Percentiles rank a stretch among this genome's conserved stretches.
phyloP scores from a whole-genome alignment of 306 rosid species.

The Corylus avellana region DNA sequence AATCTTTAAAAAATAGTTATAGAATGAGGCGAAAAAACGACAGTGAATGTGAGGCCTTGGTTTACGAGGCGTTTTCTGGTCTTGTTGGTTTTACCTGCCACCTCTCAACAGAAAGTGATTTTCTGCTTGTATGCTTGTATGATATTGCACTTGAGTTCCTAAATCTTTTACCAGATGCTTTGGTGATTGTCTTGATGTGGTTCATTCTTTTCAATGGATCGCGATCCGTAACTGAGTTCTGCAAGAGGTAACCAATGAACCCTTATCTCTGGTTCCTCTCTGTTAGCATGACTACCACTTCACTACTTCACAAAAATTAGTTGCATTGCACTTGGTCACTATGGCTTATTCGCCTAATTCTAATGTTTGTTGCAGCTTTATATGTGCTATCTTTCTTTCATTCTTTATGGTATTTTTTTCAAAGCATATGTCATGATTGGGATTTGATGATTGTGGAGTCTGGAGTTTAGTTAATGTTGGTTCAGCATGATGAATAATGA shows the following conservation, averaged over 20 bases:
- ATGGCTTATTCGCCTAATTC: not conserved
- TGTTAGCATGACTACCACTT: not conserved
- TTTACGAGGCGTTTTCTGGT: not conserved
- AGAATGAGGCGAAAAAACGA: not conserved
- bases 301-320: not conserved
- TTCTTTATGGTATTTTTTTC: not conserved
- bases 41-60: not conserved
- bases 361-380: not conserved
- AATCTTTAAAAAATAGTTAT: not conserved
- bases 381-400: not conserved
- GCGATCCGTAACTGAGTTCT: constrained; percentile 46
- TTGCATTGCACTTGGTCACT: not conserved
- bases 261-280: constrained; percentile 1
- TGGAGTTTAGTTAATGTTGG: not conserved
- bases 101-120: not conserved
- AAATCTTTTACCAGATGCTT: constrained; percentile 45
- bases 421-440: not conserved
- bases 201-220: constrained; percentile 58
- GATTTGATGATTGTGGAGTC: not conserved
- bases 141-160: constrained; percentile 45
- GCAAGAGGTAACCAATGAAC: constrained; percentile 53
- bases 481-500: not conserved
- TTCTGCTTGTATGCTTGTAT: not conserved
- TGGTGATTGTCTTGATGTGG: constrained; percentile 78
- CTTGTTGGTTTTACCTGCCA: constrained; percentile 12